Evolutionary conservation across 2,329 filamentous ascomycete genomes (phyloP), one percentile per base, ranked within the genome.

Genomic region (Raffaelea ambrosiae): DNA sequence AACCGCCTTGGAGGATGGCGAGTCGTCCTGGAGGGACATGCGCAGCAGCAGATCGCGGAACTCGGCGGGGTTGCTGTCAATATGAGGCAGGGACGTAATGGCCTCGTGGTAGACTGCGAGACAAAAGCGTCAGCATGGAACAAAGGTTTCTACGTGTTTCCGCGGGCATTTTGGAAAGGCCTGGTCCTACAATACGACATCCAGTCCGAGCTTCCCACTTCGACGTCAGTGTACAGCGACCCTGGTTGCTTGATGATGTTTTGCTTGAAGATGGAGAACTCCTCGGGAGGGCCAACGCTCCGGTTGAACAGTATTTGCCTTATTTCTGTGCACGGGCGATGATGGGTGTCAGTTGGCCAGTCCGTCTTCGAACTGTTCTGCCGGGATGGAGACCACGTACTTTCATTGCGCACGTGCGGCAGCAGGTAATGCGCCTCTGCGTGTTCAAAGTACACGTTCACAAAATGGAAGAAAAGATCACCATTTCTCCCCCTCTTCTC

Each of bases 41-140:
- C 51, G 51, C 23, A 53, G 36, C 13, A 53, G 48, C 21, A 53
- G 33, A 21, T 51, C 46, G 1, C 51, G 39, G 16, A 51, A 48
- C 43, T 46, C 20, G 13, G 39, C 8, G 11, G 49, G 49, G 35
- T 50, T 43, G 18, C 19, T 35, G 23, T 51, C 51, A 2, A 53
- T 38, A 13, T 51, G 49, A 2, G 51, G 51, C 7, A 51, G 33
- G 7, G 48, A 46, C n/a, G 26, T 38, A 29, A 47, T 44, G 2
- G 48, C 49, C 18, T 51, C 49, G n/a, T 53, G 20, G 41, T 50
- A 51, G 49, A 51, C 49, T 51, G 18, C 26, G 13, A 29, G 26
- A 7, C 26, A 29, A 14, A 7, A 4, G 19, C 36, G 8, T 11
- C 5, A 14, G n/a, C 19, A 38, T 3, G 16, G 3, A 36, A 16